Percentiles rank a stretch among this genome's conserved stretches.
phyloP scores from a whole-genome alignment of 768 basidiomycete species.

The Trametes gibbosa region DNA sequence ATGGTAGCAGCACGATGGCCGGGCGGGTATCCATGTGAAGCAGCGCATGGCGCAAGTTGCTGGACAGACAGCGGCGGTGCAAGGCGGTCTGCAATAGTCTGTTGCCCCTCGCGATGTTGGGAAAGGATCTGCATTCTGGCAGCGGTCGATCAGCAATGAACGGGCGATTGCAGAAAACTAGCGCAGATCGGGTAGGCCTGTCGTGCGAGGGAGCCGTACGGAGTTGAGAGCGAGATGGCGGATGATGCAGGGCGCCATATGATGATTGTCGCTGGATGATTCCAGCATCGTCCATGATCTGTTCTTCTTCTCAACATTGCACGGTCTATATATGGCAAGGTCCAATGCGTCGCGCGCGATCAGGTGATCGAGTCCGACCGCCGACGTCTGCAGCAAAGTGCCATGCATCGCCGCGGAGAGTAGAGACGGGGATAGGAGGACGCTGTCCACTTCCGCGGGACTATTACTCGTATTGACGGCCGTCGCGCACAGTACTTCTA shows the following conservation, averaged over 20 bases:
- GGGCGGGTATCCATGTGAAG: background rate
- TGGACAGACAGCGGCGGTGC: background rate
- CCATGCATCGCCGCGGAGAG: too few relatives aligned
- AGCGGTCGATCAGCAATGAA: too few relatives aligned
- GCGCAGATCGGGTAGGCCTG: too few relatives aligned
- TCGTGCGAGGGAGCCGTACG: too few relatives aligned
- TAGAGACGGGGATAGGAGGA: too few relatives aligned
- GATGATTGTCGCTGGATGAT: background rate
- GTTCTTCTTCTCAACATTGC: background rate
- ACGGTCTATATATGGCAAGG: background rate
- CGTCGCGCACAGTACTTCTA: too few relatives aligned
- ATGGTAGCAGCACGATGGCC: too few relatives aligned
- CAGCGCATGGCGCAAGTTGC: too few relatives aligned
- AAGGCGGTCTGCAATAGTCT: background rate
- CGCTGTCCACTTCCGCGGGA: too few relatives aligned
- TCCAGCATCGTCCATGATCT: background rate
- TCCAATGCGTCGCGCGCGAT: background rate
- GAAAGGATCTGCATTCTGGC: background rate
- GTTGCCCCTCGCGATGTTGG: background rate
- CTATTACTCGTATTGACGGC: too few relatives aligned
- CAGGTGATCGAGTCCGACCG: background rate
- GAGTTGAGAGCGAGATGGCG: too few relatives aligned
- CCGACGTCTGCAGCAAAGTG: background rate
- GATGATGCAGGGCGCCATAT: too few relatives aligned
- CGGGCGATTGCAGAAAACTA: background rate